A percentile compares a stretch with the other conserved stretches of the same genome.
Conservation (phyloP, 2,329 filamentous ascomycete species). For the Samsoniella hepiali region DNA sequence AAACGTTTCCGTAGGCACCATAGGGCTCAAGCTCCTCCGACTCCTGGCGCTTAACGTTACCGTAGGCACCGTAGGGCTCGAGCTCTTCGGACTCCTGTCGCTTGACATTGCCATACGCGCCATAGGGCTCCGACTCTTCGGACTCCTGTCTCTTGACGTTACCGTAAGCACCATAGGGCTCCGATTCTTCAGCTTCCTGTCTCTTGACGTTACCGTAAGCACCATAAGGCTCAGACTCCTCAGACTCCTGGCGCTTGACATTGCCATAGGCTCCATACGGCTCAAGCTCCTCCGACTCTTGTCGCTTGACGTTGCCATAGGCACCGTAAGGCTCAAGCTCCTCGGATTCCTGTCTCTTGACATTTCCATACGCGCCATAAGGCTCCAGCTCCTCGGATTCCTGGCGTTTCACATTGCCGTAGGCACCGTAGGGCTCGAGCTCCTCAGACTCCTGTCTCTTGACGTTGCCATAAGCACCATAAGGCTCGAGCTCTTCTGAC, state of each 20-base stretch:
- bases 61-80: neutral
- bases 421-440: neutral
- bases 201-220: neutral
- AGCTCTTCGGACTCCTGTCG: neutral
- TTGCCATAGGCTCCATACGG: neutral
- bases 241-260: neutral
- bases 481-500: neutral
- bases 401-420: neutral
- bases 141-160: neutral
- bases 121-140: neutral
- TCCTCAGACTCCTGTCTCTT: neutral
- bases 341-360: neutral
- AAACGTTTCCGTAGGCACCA: constrained; percentile 3
- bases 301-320: neutral
- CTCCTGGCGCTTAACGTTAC: neutral
- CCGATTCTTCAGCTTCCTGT: neutral
- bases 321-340: neutral
- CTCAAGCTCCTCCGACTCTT: neutral
- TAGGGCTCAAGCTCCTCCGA: neutral
- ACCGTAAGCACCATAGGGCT: neutral
- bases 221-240: neutral
- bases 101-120: neutral
- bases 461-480: neutral
- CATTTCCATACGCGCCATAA: neutral
- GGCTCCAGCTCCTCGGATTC: neutral